phyloP scores from a whole-genome alignment of 1,284 basidiomycete genomes.

The Dichomitus squalens region DNA sequence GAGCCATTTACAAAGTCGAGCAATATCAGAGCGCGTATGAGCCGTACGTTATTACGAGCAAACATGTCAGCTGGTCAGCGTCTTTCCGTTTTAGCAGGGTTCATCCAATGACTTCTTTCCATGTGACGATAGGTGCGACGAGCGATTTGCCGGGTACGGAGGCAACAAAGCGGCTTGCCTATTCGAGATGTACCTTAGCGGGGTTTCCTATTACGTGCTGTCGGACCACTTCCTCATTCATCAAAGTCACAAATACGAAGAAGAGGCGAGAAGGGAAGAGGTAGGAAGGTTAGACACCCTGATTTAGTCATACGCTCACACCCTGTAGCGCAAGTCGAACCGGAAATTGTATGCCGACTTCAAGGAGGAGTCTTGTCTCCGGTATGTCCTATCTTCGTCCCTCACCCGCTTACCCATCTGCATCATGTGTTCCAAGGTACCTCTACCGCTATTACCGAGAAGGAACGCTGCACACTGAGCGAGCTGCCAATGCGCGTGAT shows the following conservation, averaged over 20 bases:
- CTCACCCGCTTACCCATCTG: neutral
- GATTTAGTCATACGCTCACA: neutral
- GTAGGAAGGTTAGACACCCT: constrained; percentile 35
- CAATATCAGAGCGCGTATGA: constrained; percentile 82
- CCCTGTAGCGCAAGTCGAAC: constrained; percentile 67
- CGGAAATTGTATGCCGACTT: constrained; percentile 78
- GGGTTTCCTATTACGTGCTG: constrained; percentile 78
- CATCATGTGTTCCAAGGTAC: constrained; percentile 27
- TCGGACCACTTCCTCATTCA: constrained; percentile 86
- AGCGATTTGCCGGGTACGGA: constrained; percentile 87
- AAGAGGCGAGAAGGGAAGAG: constrained; percentile 67
- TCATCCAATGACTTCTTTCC: constrained; percentile 25
- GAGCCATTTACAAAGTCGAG: constrained; percentile 73
- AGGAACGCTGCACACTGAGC: constrained; percentile 48
- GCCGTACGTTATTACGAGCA: constrained; percentile 81
- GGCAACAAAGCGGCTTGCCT: constrained; percentile 70
- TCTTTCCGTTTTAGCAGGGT: neutral
- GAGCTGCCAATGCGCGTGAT: constrained; percentile 55
- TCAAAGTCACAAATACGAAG: constrained; percentile 82
- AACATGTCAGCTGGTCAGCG: constrained; percentile 69
- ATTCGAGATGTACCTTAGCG: constrained; percentile 66
- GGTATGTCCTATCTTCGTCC: constrained; percentile 40
- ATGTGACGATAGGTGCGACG: constrained; percentile 66
- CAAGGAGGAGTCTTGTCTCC: constrained; percentile 71
- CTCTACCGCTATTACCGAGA: constrained; percentile 51